These are phyloP conservation scores for Rhizophagus clarus DNA, from an alignment of 192 early-diverging fungal genomes.

Conservation along the genomic window DNA sequence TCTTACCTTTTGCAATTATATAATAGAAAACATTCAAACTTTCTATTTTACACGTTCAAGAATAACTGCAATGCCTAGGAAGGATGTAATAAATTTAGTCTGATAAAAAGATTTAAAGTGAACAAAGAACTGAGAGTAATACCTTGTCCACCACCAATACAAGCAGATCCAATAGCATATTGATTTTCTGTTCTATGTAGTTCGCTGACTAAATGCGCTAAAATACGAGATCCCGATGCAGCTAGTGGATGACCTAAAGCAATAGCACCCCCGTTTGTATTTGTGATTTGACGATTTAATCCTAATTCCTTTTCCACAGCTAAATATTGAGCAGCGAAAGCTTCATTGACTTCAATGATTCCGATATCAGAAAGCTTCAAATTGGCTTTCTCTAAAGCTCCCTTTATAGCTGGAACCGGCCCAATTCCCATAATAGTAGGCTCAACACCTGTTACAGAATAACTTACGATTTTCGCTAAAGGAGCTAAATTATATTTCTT, in stretches of 20 bases:
- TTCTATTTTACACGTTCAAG: constrained; percentile 37
- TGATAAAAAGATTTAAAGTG: not conserved
- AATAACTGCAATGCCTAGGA: constrained; percentile 42
- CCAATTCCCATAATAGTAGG: constrained; percentile 97
- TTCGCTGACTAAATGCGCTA: constrained; percentile 83
- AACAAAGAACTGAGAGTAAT: constrained; percentile 34
- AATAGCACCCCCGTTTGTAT: constrained; percentile 90
- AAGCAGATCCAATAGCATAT: constrained; percentile 92
- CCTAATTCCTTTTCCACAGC: constrained; percentile 89
- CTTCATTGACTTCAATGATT: constrained; percentile 96
- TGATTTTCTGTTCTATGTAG: constrained; percentile 79
- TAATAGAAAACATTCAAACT: not conserved
- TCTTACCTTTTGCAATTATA: no score
- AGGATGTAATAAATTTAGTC: constrained; percentile 1
- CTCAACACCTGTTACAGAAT: constrained; percentile 85
- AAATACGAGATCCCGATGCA: constrained; percentile 94
- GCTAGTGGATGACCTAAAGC: constrained; percentile 94
- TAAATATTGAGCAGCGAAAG: constrained; percentile 93
- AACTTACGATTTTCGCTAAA: constrained; percentile 83
- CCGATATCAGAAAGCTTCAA: constrained; percentile 83
- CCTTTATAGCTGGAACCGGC: constrained; percentile 88
- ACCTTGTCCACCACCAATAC: constrained; percentile 90
- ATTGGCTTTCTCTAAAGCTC: constrained; percentile 79
- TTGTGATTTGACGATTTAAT: constrained; percentile 75
- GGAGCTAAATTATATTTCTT: constrained; percentile 80